These are phyloP conservation scores for Aureobasidium sp. DNA, from an alignment of 2,329 filamentous ascomycete genomes.

Conservation along the genomic window DNA sequence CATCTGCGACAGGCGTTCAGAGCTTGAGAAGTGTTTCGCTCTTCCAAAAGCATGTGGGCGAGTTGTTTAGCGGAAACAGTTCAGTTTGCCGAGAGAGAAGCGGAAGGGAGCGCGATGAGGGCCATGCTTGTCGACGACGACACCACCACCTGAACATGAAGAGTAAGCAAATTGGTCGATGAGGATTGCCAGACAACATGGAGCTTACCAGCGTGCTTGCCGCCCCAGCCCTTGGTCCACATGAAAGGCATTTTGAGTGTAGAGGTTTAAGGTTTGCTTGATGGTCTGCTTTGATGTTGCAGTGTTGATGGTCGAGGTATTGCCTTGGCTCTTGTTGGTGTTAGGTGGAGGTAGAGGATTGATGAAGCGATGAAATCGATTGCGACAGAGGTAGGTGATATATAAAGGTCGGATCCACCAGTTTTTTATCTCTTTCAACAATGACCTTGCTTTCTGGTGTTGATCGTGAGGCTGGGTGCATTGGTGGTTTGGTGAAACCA, in stretches of 20 bases:
- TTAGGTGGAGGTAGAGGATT: not conserved
- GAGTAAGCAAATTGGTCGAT: not conserved
- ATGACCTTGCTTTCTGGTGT: not conserved
- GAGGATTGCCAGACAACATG: not conserved
- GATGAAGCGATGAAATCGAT: not conserved
- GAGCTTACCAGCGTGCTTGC: conserved; percentile 36
- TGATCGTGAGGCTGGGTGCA: conserved; percentile 5
- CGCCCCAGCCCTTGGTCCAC: conserved; percentile 42
- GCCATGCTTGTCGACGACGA: conserved; percentile 48
- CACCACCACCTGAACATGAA: conserved; percentile 37
- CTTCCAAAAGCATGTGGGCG: not conserved
- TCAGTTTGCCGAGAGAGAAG: conserved; percentile 44
- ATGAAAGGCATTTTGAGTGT: conserved; percentile 36
- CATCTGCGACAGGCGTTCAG: not conserved
- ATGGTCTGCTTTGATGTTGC: not conserved
- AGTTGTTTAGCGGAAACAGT: conserved; percentile 43
- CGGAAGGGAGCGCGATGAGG: conserved; percentile 45
- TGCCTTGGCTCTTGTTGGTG: not conserved
- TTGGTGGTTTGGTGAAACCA: not conserved
- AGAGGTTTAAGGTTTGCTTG: not conserved
- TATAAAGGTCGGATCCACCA: not conserved
- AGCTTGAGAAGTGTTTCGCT: not conserved
- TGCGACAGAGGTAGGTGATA: not conserved
- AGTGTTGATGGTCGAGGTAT: not conserved
- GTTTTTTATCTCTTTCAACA: not conserved